Evolutionary conservation across 2,329 filamentous ascomycete genomes (phyloP).

Genomic region (Clonostachys rosea): DNA sequence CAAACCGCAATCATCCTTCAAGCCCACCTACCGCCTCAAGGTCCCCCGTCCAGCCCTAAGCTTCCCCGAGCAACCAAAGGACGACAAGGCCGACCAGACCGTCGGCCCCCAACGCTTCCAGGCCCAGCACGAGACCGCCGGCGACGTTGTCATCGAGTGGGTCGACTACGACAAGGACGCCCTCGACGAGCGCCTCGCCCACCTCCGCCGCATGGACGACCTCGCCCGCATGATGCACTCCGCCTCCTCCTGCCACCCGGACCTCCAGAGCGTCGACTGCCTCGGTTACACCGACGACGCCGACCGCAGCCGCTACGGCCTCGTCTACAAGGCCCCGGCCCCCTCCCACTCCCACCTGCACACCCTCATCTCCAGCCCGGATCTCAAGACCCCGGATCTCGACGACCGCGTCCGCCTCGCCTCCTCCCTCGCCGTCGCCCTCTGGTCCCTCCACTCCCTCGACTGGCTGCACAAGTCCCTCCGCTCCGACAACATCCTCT

Average conservation of each 20-base stretch:
- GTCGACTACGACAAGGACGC: conserved; percentile 36
- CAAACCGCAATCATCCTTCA: conserved; percentile 30
- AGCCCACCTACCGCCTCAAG: conserved; percentile 34
- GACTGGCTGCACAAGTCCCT: conserved; percentile 55
- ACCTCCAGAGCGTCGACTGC: conserved; percentile 41
- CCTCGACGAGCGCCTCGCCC: conserved; percentile 33
- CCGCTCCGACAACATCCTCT: conserved; percentile 46
- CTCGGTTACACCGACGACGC: conserved; percentile 39
- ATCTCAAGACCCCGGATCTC: conserved; percentile 38
- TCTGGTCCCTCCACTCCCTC: conserved; percentile 46
- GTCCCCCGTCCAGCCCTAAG: conserved; percentile 24
- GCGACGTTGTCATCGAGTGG: conserved; percentile 37
- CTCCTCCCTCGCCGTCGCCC: conserved; percentile 32
- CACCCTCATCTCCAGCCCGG: conserved; percentile 27
- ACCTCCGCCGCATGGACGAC: conserved; percentile 38
- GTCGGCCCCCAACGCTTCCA: conserved; percentile 15
- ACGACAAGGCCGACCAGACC: background rate
- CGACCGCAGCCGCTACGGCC: conserved; percentile 29
- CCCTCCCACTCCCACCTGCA: conserved; percentile 30
- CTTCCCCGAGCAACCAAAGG: conserved; percentile 5
- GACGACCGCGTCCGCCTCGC: conserved; percentile 35
- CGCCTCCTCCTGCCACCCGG: conserved; percentile 35
- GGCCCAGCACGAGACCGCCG: conserved; percentile 22
- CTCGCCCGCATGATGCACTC: conserved; percentile 41
- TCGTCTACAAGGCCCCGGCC: conserved; percentile 32